Base-by-base conservation (phyloP, 352 stramenopile genomes). In the Pythium guiyangense region DNA sequence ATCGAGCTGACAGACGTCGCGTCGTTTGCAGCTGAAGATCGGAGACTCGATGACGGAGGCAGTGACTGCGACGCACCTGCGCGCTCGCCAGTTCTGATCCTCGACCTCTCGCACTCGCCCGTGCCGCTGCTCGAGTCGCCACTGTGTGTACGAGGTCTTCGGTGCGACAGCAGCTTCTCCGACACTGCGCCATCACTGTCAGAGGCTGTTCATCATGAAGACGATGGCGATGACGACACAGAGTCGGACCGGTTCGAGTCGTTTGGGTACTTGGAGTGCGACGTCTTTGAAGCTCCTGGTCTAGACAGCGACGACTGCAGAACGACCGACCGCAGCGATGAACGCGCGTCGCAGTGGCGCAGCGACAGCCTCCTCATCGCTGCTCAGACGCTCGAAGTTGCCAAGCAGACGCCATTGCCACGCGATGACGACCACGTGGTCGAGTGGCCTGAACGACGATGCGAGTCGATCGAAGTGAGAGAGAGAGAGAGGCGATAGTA, bases 231-330 rank as follows among this genome's bases (percentile, higher is more conserved):
- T n/a, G n/a, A n/a, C n/a, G n/a, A n/a, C n/a, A n/a, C n/a, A n/a
- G n/a, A n/a, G n/a, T n/a, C n/a, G n/a, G n/a, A n/a, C n/a, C n/a
- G n/a, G n/a, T n/a, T n/a, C n/a, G n/a, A n/a, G n/a, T n/a, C n/a
- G n/a, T n/a, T n/a, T n/a, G n/a, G n/a, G n/a, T n/a, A 73, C 51
- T 53, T 64, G 43, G 58, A 67, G 8, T 74, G 66, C 49, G 57
- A 49, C 12, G 48, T 63, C 6, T 63, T 77, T 12, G 56, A 57
- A 31, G 46, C 44, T n/a, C 37, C 37, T 37, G 31, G 6, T 11
- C 31, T 9, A 37, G 31, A 37, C 31, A 9, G 8, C 8, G 29
- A 37, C 31, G 31, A 11, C 31, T 37, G 3, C 29, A 1, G 12
- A 2, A 11, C 31, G 6, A 37, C 12, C 31, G 31, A 37, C 31